These are phyloP conservation scores for Cytospora mali DNA, from an alignment of 2,329 filamentous ascomycete species.

Conservation along the genomic window DNA sequence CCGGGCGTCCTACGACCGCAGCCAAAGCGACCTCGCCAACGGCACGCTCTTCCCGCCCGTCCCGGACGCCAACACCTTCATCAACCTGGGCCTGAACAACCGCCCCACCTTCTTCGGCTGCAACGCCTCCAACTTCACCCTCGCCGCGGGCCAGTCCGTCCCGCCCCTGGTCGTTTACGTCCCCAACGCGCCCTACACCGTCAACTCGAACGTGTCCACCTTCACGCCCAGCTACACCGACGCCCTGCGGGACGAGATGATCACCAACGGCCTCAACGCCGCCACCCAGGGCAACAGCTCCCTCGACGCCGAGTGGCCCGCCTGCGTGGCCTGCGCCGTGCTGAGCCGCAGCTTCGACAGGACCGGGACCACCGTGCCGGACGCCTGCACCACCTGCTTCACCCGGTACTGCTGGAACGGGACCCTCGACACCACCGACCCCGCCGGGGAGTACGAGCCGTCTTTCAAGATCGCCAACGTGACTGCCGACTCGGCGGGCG, in stretches of 20 bases:
- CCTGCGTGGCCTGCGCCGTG: conserved; percentile 87
- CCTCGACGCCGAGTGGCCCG: conserved; percentile 72
- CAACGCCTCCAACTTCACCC: conserved; percentile 41
- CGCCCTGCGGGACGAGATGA: conserved; percentile 73
- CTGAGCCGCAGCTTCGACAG: conserved; percentile 74
- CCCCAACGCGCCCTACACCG: conserved; percentile 80
- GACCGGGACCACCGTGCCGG: conserved; percentile 69
- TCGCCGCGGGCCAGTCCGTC: conserved; percentile 23
- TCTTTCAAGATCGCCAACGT: conserved; percentile 35
- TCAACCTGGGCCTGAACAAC: conserved; percentile 60
- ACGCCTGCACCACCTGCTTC: conserved; percentile 77
- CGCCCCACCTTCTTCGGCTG: conserved; percentile 68
- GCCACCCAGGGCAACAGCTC: conserved; percentile 84
- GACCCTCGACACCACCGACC: conserved; percentile 43
- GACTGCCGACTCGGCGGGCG: not conserved
- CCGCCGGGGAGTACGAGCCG: conserved; percentile 36
- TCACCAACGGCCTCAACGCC: conserved; percentile 82
- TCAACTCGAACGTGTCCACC: conserved; percentile 77
- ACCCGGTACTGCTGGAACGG: conserved; percentile 90
- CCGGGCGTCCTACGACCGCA: conserved; percentile 59
- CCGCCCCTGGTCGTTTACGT: conserved; percentile 62
- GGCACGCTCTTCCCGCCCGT: conserved; percentile 61
- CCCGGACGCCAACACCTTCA: conserved; percentile 57
- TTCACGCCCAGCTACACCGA: conserved; percentile 68
- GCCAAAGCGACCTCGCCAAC: conserved; percentile 48